Conservation (phyloP, 1,139 yeast genomes). For the Insectozyma bohioensis region DNA sequence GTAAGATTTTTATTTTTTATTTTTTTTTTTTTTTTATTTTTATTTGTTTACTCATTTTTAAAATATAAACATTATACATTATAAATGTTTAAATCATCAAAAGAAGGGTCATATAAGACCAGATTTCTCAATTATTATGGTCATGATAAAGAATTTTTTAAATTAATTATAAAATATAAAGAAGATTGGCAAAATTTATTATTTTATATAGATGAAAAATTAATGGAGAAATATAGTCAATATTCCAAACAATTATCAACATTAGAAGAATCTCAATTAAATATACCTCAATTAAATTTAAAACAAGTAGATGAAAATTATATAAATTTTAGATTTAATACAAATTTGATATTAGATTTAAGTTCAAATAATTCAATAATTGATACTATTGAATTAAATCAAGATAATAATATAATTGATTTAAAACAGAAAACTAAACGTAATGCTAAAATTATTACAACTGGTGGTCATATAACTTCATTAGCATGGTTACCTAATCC, state of each 20-base stretch:
- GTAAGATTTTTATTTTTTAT: no score
- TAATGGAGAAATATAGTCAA: slow-evolving; percentile 4
- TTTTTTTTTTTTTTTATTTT: background rate
- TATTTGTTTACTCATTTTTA: background rate
- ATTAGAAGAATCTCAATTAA: slow-evolving; percentile 7
- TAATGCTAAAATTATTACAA: slow-evolving; percentile 46
- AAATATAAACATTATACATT: background rate
- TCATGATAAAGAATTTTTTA: slow-evolving; percentile 28
- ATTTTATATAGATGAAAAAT: slow-evolving; percentile 30
- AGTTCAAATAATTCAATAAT: background rate
- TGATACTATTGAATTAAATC: slow-evolving; percentile 4
- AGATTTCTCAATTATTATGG: slow-evolving; percentile 24
- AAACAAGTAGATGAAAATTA: slow-evolving; percentile 8
- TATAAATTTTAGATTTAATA: slow-evolving; percentile 8
- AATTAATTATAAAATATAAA: slow-evolving; percentile 26
- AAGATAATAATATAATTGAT: slow-evolving; percentile 12
- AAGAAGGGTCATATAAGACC: slow-evolving; percentile 6
- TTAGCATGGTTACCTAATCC: slow-evolving; percentile 53
- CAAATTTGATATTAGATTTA: background rate
- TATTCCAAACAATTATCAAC: slow-evolving; percentile 5
- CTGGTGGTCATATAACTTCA: slow-evolving; percentile 57
- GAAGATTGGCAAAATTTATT: slow-evolving; percentile 35
- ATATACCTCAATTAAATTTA: slow-evolving; percentile 8
- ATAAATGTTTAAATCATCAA: slow-evolving; percentile 8
- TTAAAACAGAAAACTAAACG: slow-evolving; percentile 20